Base-by-base conservation (phyloP, 441 rosid genomes). In the Geranium incanum region DNA sequence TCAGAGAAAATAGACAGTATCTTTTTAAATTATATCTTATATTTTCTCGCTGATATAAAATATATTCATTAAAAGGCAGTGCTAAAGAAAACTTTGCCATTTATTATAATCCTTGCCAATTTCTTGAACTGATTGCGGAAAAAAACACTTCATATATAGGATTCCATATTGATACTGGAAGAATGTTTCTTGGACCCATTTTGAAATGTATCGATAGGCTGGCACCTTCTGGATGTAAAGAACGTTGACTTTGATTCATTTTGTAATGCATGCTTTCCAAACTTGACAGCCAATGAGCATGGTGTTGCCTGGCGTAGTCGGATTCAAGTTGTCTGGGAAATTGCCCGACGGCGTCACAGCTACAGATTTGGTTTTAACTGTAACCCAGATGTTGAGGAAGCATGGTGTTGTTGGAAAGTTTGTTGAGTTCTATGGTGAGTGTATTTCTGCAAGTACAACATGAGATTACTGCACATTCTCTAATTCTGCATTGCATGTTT, bases 401-500 rank as follows among this genome's bases (percentile, higher is more conserved):
- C 86, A 86, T 78, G 92, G 89, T 70, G 90, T 86, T 80, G 92
- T 88, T 70, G 85, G 92, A 75, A 86, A 85, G 77, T 85, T 88
- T 39, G 90, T 88, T 52, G 92, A 88, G 73, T 88, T 86, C 74
- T 85, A 88, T 70, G 89, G 87, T 85, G 70, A 72, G 55, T 76
- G 37, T 39, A 21, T 3, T 60, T n/a, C 6, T 36, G 68, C 39
- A 55, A 16, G 50, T 62, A 23, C 1, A 65, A 39, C 36, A 52
- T 37, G 8, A 5, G 63, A 38, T 36, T 15, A 11, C 50, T 63
- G 9, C 57, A 48, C 38, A 4, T 70, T 18, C 52, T 43, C 8
- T 55, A 69, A 38, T 74, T 15, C 2, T 36, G 23, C 16, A n/a
- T 39, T 19, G 59, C 52, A 15, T 69, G 18, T 21, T 18, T 60